Evolutionary conservation across 2,329 filamentous ascomycete species (phyloP), one percentile per base, ranked within the genome.

Genomic region (Cladosporium phlei): DNA sequence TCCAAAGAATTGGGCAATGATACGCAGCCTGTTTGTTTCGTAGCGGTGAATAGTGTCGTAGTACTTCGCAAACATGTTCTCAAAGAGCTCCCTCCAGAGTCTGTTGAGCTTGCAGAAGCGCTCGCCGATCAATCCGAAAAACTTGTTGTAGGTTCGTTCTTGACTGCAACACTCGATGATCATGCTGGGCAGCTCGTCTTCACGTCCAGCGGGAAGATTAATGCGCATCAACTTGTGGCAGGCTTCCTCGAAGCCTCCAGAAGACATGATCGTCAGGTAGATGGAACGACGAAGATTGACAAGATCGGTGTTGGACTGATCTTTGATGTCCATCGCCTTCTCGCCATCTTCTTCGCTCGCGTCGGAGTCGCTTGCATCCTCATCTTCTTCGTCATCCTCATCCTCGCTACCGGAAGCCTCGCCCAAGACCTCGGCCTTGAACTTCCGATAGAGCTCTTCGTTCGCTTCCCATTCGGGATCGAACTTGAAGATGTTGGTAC

Each of bases 1-100:
- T 9, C 89, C 90, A 59, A 97, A 98, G 64, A 98, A 88, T 51
- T 90, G 82, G 14, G 91, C 93, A 60, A 97, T 91, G 63, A 97
- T 98, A 52, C 93, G 85, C 28, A 98, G 77, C 51, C 88, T 82
- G 67, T 96, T 97, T 30, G 91, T 97, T 66, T 97, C 93, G 65
- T 94, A 95, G 12, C 93, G 86, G 68, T 98, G 93, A 52, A 97
- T 97, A 0, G 90, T 97, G 52, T 94, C 88, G 74, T 96, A 98
- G 69, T 97, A 96, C 59, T 90, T 90, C 51, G 79, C 78, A 66
- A 98, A 98, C 17, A 85, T 80, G 55, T 88, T 80, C 66, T 97
- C 89, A 55, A 97, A 97, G 5, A 97, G 77, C 53, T 94, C 88
- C 21, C 82, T 86, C 93, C 93, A 98, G 40, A 96, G 77, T 17